These are phyloP conservation scores for Cyberlindnera mycetangii DNA, from an alignment of 805 yeast genomes.

Conservation along the genomic window DNA sequence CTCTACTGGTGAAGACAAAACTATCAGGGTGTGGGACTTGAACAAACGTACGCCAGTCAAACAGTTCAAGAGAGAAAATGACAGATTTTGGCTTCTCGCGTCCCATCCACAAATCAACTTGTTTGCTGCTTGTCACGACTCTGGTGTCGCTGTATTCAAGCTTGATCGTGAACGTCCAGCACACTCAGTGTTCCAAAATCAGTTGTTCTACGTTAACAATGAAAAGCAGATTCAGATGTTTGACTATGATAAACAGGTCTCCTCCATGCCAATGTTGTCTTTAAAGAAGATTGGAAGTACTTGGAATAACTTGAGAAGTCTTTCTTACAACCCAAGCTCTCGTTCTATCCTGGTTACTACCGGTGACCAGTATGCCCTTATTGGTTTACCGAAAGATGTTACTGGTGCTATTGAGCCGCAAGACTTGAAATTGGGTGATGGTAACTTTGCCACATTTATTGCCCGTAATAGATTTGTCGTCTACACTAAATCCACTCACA, in stretches of 20 bases:
- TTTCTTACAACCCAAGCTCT: conserved; percentile 92
- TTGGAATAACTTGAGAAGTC: conserved; percentile 80
- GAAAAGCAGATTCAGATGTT: conserved; percentile 84
- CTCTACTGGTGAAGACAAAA: conserved; percentile 94
- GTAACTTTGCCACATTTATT: conserved; percentile 83
- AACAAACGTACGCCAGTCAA: conserved; percentile 91
- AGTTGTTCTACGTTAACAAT: conserved; percentile 69
- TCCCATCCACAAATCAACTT: conserved; percentile 88
- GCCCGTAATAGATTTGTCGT: conserved; percentile 94
- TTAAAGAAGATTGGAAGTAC: conserved; percentile 80
- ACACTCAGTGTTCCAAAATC: conserved; percentile 67
- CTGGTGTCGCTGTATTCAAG: conserved; percentile 97
- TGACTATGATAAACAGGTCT: conserved; percentile 62
- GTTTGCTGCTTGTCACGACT: conserved; percentile 95
- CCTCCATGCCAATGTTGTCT: conserved; percentile 75
- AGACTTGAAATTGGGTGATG: conserved; percentile 75
- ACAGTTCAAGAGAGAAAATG: conserved; percentile 90
- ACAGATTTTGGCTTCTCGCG: conserved; percentile 90
- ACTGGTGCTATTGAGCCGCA: conserved; percentile 93
- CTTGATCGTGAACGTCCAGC: conserved; percentile 98
- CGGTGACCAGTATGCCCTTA: conserved; percentile 71
- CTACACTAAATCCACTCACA: conserved; percentile 57
- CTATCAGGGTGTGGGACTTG: conserved; percentile 95
- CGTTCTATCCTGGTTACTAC: conserved; percentile 80
- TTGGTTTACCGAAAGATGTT: conserved; percentile 77